Evolutionary conservation across 192 early-diverging fungal genomes (phyloP).

Genomic region (Entomortierella beljakovae): DNA sequence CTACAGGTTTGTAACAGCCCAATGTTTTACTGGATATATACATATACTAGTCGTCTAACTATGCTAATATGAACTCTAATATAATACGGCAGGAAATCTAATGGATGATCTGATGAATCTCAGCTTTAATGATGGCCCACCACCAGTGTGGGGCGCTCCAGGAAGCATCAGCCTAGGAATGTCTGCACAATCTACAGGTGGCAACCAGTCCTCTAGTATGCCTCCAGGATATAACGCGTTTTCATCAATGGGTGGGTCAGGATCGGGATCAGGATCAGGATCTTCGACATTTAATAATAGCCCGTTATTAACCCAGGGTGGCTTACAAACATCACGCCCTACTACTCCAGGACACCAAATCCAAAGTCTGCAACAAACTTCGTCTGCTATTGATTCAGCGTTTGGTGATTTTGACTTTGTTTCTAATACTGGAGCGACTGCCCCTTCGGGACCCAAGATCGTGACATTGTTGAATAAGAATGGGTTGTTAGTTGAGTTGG

Average conservation of each 20-base stretch:
- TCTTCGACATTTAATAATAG: slow-evolving; percentile 33
- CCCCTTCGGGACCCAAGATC: slow-evolving; percentile 22
- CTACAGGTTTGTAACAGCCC: no score
- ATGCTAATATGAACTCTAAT: background rate
- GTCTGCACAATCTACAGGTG: slow-evolving; percentile 3
- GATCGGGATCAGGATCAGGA: slow-evolving; percentile 15
- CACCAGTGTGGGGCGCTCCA: slow-evolving; percentile 48
- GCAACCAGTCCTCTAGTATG: background rate
- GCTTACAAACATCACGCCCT: slow-evolving; percentile 7
- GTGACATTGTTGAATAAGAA: slow-evolving; percentile 60
- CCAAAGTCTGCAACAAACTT: background rate
- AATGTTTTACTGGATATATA: no score
- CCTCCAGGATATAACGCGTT: slow-evolving; percentile 33
- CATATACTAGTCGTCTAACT: no score
- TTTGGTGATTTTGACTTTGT: slow-evolving; percentile 51
- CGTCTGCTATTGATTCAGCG: slow-evolving; percentile 6
- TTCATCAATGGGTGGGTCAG: slow-evolving; percentile 1
- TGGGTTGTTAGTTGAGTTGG: slow-evolving; percentile 56
- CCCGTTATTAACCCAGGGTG: slow-evolving; percentile 6
- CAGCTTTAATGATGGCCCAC: slow-evolving; percentile 50
- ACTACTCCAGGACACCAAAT: slow-evolving; percentile 14
- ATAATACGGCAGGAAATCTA: slow-evolving; percentile 25
- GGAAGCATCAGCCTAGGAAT: slow-evolving; percentile 51
- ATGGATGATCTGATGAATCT: slow-evolving; percentile 57
- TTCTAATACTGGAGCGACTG: slow-evolving; percentile 24